These are phyloP conservation scores for Populus alba DNA, from an alignment of 345 rosid genomes.

Conservation along the genomic window DNA sequence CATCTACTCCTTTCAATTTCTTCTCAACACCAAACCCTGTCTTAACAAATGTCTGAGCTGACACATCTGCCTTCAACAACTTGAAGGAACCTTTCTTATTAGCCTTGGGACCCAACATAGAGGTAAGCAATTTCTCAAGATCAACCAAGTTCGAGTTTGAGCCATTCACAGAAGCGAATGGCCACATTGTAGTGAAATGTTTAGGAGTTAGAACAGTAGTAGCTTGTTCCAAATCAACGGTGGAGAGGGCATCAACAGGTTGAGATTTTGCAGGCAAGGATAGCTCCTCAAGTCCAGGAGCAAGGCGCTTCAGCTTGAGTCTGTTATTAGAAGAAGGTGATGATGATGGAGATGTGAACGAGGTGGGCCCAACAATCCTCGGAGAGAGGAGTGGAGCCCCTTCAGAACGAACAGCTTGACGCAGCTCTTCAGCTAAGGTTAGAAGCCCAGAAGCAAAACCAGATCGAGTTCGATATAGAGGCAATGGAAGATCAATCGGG, in stretches of 20 bases:
- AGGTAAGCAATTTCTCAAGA: constrained; percentile 63
- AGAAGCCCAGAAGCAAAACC: constrained; percentile 87
- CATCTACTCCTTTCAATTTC: too few species aligned
- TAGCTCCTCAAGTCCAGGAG: constrained; percentile 83
- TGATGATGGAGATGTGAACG: constrained; percentile 58
- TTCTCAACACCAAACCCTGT: constrained; percentile 75
- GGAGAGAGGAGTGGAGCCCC: constrained; percentile 67
- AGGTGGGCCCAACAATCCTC: constrained; percentile 84
- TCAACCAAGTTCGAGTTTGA: constrained; percentile 69
- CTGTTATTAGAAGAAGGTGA: constrained; percentile 43
- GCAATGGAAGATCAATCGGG: constrained; percentile 77
- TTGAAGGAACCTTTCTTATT: constrained; percentile 63
- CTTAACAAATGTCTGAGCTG: constrained; percentile 82
- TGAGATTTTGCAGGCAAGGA: constrained; percentile 45
- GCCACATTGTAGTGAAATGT: constrained; percentile 85
- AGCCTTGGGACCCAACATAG: constrained; percentile 80
- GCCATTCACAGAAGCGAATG: constrained; percentile 74
- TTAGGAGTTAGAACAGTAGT: constrained; percentile 60
- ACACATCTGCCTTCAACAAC: constrained; percentile 70
- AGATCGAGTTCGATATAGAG: constrained; percentile 53
- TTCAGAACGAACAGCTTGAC: constrained; percentile 43
- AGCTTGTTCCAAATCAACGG: constrained; percentile 37
- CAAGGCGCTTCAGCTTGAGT: constrained; percentile 87
- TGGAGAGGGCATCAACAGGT: constrained; percentile 34
- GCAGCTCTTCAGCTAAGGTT: constrained; percentile 74